Evolutionary conservation across 2,329 filamentous ascomycete species (phyloP), one percentile per base, ranked within the genome.

Genomic region (Coleophoma cylindrospora): DNA sequence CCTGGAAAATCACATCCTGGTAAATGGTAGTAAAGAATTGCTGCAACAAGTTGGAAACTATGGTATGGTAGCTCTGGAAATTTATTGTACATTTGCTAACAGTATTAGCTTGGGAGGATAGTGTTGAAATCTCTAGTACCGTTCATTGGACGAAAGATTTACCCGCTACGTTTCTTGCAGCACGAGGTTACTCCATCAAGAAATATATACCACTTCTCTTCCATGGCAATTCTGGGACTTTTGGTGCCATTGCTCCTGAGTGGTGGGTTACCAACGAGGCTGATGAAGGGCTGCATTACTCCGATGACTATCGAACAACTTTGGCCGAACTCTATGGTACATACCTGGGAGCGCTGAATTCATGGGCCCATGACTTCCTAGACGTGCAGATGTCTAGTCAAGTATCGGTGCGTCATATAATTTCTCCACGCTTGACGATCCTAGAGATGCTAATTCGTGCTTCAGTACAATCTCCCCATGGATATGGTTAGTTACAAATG

Each of bases 301-400:
- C 54, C 36, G 40, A 40, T 13, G 55, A 57, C 36, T 57, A 50
- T 47, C 51, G 54, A 11, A 22, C 19, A 12, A 50, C 47, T n/a
- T 38, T 55, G 12, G 44, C 45, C 17, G 33, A 47, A 14, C 21
- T 37, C n/a, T 46, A 48, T 33, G 27, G 22, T 8, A 40, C 34
- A 34, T 74, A 71, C 45, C 56, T 70, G 1, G 12, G 52, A 11
- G 50, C 56, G 3, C 48, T 70, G 3, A 63, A 53, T 2, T 40
- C 57, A 2, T 73, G 70, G 68, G 52, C 60, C 2, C 56, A 66
- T 7, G 43, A 55, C 1, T 40, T 57, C 14, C 57, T 74, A 0
- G 62, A 60, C 1, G 15, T 73, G 0, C 55, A 69, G 34, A 68
- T 64, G 44, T 73, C 71, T 1, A 54, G 62, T 1, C 72, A 75